Percentiles rank a stretch among this genome's conserved stretches.
Conservation (phyloP, 441 rosid species). For the Erodium texanum region DNA sequence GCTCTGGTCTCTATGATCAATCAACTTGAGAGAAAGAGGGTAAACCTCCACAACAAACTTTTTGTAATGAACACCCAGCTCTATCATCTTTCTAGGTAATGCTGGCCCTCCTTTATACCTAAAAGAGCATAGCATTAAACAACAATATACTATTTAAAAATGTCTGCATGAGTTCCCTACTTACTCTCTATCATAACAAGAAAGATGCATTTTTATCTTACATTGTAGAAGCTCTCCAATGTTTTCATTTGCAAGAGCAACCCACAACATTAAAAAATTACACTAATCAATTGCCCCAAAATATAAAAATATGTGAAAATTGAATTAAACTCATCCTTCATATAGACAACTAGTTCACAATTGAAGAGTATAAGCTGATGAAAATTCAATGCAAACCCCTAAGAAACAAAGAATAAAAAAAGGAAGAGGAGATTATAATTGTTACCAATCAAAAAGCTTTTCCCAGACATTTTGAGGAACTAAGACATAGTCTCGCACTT, state of each 20-base stretch:
- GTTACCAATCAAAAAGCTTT: conserved; percentile 66
- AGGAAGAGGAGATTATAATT: conserved; percentile 2
- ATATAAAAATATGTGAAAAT: background rate
- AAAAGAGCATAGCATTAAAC: conserved; percentile 11
- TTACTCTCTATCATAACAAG: no score
- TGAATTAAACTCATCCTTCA: no score
- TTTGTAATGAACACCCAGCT: conserved; percentile 31
- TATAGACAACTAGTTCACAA: background rate
- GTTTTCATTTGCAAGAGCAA: background rate
- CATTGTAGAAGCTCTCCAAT: background rate
- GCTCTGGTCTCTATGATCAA: no score
- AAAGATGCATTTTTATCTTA: background rate
- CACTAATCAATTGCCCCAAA: background rate
- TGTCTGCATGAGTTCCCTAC: background rate
- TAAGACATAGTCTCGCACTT: conserved; percentile 60
- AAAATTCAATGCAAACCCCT: background rate
- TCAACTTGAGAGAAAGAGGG: no score
- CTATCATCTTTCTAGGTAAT: conserved; percentile 71
- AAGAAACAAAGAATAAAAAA: background rate
- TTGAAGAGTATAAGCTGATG: background rate
- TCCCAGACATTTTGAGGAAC: conserved; percentile 77
- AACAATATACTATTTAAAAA: background rate
- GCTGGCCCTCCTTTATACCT: conserved; percentile 96
- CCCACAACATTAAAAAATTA: background rate
- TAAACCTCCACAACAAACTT: conserved; percentile 31